A percentile compares a stretch with the other conserved stretches of the same genome.
These are phyloP conservation scores for Leishmania martiniquensis DNA, from an alignment of 208 protist species.

Conservation along the genomic window DNA sequence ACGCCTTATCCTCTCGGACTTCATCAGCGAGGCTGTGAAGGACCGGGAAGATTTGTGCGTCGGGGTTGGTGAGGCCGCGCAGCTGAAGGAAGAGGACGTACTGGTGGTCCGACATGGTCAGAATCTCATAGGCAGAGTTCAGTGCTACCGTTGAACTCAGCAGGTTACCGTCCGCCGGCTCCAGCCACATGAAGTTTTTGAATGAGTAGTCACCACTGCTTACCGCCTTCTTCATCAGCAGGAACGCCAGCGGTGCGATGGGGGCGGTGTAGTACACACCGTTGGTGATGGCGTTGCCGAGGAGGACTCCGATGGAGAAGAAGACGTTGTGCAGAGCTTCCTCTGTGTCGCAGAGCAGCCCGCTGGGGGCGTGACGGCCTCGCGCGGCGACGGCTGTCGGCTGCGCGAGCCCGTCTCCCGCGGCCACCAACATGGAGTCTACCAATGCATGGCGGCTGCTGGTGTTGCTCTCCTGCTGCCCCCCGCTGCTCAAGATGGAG, in stretches of 20 bases:
- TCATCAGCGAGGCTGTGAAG: slow-evolving; percentile 27
- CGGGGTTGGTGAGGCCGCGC: slow-evolving; percentile 23
- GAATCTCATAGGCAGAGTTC: slow-evolving; percentile 43
- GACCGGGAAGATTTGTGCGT: slow-evolving; percentile 39
- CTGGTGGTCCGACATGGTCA: slow-evolving; percentile 49
- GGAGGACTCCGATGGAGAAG: slow-evolving; percentile 49
- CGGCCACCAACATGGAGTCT: neutral
- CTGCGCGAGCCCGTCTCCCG: neutral
- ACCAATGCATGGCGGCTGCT: slow-evolving; percentile 1
- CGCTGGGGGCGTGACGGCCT: neutral
- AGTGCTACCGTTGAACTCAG: slow-evolving; percentile 41
- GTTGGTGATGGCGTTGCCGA: slow-evolving; percentile 63
- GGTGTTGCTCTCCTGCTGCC: neutral
- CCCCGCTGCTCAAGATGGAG: slow-evolving; percentile 3
- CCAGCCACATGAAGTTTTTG: slow-evolving; percentile 43
- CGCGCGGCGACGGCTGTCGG: neutral
- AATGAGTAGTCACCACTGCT: slow-evolving; percentile 44
- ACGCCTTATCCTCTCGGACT: slow-evolving; percentile 12
- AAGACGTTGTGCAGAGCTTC: slow-evolving; percentile 43
- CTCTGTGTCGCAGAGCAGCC: slow-evolving; percentile 38
- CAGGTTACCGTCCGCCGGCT: slow-evolving; percentile 58
- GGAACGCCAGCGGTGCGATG: slow-evolving; percentile 55
- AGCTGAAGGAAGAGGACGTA: slow-evolving; percentile 40
- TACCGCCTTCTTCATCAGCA: slow-evolving; percentile 46
- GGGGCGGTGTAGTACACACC: slow-evolving; percentile 49